Base-by-base conservation (phyloP, 192 early-diverging fungal genomes). In the Kickxella alabastrina region DNA sequence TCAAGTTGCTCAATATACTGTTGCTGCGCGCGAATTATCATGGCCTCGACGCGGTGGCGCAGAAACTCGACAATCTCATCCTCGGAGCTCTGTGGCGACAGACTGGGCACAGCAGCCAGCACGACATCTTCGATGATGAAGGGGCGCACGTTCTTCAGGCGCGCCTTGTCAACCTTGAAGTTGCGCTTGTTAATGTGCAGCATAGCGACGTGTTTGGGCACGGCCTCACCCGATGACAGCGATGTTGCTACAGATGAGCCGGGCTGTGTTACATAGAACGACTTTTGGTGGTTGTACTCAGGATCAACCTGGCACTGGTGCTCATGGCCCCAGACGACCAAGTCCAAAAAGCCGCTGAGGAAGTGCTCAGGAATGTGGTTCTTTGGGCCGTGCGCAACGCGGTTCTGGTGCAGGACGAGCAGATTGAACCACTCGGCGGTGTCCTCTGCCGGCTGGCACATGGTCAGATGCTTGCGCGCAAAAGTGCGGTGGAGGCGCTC, bases 301-400 rank as follows among this genome's bases (percentile, higher is more conserved):
- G 89, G 88, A 32, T 90, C 85, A 12, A 96, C 85, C 35, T 77
- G 66, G 59, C 92, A 98, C 57, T 98, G 92, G 70, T 98, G 95
- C 75, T 98, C 95, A 59, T 98, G 95, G 5, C 95, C 95, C 95
- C 95, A 98, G 3, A 98, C 44, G 10, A 95, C 76, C 14, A 98
- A 54, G 43, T 98, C 74, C 25, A 98, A 61, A 59, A 92, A 92
- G 13, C 77, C 63, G 38, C 86, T 84, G 22, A 98, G 58, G 53
- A 87, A 92, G n/a, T 78, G 75, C 62, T 92, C 91, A 0, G 92
- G 92, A 24, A 98, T 91, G 63, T 90, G 88, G 75, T 80, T 89
- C 35, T 82, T 93, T 3, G 83, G 81, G 0, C 87, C 86, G 51
- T 93, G 92, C 40, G 82, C 70, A 0, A 84, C 84, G 43, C 91